Evolutionary conservation across 305 asterid species (phyloP).

Genomic region (Fraxinus floribunda): DNA sequence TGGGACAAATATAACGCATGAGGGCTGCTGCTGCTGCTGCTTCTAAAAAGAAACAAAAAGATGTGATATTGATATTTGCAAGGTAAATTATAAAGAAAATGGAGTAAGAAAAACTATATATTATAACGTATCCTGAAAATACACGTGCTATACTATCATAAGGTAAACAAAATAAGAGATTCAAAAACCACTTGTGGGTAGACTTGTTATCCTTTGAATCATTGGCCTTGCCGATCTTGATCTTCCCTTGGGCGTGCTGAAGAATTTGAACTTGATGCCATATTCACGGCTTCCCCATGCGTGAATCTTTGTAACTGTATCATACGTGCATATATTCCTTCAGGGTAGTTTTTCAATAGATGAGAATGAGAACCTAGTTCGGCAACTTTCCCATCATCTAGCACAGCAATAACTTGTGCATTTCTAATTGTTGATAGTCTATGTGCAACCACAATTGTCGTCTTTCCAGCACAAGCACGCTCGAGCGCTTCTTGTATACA

Average conservation of each 20-base stretch:
- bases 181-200: conserved; percentile 32
- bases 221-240: conserved; percentile 35
- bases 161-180: conserved; percentile 42
- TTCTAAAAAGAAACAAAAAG: neutral
- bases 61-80: neutral
- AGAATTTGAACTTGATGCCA: conserved; percentile 52
- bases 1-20: neutral
- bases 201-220: conserved; percentile 19
- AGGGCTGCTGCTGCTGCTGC: neutral
- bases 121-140: conserved; percentile 35
- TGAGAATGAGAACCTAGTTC: conserved; percentile 95
- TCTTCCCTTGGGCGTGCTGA: conserved; percentile 34
- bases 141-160: conserved; percentile 53
- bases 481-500: conserved; percentile 88
- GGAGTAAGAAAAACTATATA: neutral
- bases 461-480: conserved; percentile 77
- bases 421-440: conserved; percentile 76
- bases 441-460: conserved; percentile 87
- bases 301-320: conserved; percentile 80
- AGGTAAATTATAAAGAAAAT: neutral
- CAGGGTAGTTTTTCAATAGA: conserved; percentile 69
- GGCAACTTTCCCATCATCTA: conserved; percentile 91
- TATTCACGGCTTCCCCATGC: conserved; percentile 61
- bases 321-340: conserved; percentile 87
- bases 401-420: conserved; percentile 85